phyloP scores from a whole-genome alignment of 2,329 filamentous ascomycete genomes.

The Verticillium tricorpus region DNA sequence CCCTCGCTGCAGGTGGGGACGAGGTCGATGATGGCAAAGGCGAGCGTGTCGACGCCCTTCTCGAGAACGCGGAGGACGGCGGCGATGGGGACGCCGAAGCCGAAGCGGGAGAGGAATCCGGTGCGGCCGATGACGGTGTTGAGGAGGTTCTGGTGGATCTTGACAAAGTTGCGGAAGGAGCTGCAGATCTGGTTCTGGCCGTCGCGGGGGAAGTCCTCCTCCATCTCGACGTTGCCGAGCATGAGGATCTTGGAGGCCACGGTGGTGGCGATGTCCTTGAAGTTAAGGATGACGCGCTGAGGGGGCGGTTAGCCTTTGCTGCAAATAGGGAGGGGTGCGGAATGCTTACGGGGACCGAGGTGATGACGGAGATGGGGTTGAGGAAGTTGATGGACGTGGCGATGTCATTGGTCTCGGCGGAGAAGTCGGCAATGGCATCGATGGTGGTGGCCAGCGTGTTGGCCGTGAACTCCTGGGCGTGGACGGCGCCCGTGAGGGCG shows the following conservation, averaged over 20 bases:
- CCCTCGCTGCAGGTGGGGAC: slow-evolving; percentile 12
- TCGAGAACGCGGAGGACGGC: slow-evolving; percentile 14
- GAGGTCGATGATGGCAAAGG: slow-evolving; percentile 10
- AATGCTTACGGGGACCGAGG: slow-evolving; percentile 2
- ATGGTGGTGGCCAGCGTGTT: slow-evolving; percentile 8
- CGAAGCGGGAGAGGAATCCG: slow-evolving; percentile 7
- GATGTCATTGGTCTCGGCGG: slow-evolving; percentile 7
- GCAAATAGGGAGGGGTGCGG: neutral
- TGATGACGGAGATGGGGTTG: neutral
- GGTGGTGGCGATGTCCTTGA: slow-evolving; percentile 6
- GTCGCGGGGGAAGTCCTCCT: slow-evolving; percentile 2
- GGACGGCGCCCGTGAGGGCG: slow-evolving; percentile 10
- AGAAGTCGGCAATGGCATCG: slow-evolving; percentile 9
- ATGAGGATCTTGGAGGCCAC: slow-evolving; percentile 1
- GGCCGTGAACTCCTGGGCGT: slow-evolving; percentile 7
- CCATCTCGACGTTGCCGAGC: neutral
- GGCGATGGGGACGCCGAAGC: slow-evolving; percentile 10
- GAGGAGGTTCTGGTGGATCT: slow-evolving; percentile 14
- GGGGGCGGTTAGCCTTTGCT: neutral
- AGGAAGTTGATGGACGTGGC: slow-evolving; percentile 2
- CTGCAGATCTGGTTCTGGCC: slow-evolving; percentile 13
- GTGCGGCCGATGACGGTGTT: slow-evolving; percentile 13
- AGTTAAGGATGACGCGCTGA: neutral
- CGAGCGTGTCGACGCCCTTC: slow-evolving; percentile 13
- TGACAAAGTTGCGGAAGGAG: slow-evolving; percentile 10